A percentile compares a stretch with the other conserved stretches of the same genome.
Conservation (phyloP, 768 basidiomycete genomes). For the Cyclocybe cylindracea region DNA sequence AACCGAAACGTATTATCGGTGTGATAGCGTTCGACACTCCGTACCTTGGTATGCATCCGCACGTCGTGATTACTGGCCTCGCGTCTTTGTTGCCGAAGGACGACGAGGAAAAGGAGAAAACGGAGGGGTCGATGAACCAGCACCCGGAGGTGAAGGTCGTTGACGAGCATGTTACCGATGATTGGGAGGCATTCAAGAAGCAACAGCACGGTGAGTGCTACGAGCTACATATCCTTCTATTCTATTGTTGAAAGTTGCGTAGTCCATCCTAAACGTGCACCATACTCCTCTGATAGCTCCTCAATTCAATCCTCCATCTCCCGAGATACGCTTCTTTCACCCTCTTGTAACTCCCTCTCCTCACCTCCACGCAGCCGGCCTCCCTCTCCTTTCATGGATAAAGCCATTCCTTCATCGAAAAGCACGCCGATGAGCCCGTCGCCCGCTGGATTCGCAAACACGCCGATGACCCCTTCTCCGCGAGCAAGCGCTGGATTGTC, state of each 20-base stretch:
- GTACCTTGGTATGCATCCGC: slow-evolving; percentile 63
- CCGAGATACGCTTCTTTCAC: slow-evolving; percentile 2
- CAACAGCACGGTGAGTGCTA: slow-evolving; percentile 26
- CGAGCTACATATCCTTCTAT: neutral
- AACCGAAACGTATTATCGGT: slow-evolving; percentile 48
- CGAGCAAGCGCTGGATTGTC: slow-evolving; percentile 50
- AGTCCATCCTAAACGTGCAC: slow-evolving; percentile 8
- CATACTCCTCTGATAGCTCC: slow-evolving; percentile 5
- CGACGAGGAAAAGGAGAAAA: slow-evolving; percentile 26
- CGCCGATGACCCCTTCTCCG: slow-evolving; percentile 48
- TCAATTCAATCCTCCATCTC: slow-evolving; percentile 3
- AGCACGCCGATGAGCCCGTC: slow-evolving; percentile 42
- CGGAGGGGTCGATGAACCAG: slow-evolving; percentile 45
- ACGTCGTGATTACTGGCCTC: slow-evolving; percentile 57
- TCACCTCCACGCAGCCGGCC: slow-evolving; percentile 10
- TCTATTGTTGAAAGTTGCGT: slow-evolving; percentile 10
- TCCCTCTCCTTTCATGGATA: slow-evolving; percentile 32
- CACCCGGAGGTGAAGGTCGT: slow-evolving; percentile 44
- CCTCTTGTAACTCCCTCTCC: neutral
- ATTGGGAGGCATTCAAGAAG: slow-evolving; percentile 48
- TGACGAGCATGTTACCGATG: slow-evolving; percentile 45
- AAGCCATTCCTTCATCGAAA: slow-evolving; percentile 39
- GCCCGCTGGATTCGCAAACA: slow-evolving; percentile 56
- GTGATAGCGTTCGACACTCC: slow-evolving; percentile 62
- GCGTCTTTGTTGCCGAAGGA: slow-evolving; percentile 51